phyloP scores from a whole-genome alignment of 2,329 filamentous ascomycete species.

The Cercospora sesami region DNA sequence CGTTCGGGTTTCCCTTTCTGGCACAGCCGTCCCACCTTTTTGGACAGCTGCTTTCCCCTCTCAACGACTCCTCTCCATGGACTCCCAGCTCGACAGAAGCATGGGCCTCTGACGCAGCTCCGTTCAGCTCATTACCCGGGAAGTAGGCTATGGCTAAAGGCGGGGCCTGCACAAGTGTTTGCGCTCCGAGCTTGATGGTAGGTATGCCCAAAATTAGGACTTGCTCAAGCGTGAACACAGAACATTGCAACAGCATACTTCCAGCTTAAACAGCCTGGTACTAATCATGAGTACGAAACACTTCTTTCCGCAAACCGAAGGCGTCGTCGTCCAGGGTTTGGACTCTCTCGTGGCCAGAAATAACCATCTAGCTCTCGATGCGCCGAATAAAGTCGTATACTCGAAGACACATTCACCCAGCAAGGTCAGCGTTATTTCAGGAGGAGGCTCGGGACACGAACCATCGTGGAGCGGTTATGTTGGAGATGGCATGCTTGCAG shows the following conservation, averaged over 20 bases:
- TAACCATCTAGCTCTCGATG: conserved; percentile 47
- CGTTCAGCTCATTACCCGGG: conserved; percentile 8
- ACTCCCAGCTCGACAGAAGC: neutral
- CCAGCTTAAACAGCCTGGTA: neutral
- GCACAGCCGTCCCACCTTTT: conserved; percentile 2
- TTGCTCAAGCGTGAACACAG: neutral
- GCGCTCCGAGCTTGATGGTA: neutral
- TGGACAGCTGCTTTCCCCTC: conserved; percentile 5
- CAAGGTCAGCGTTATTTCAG: conserved; percentile 50
- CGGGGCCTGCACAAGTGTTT: neutral
- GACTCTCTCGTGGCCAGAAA: conserved; percentile 51
- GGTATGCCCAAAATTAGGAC: neutral
- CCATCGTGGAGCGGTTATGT: conserved; percentile 53
- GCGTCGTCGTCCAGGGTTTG: conserved; percentile 53
- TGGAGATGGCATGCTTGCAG: conserved; percentile 51
- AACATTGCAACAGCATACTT: neutral
- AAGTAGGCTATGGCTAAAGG: conserved; percentile 5
- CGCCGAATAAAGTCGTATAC: conserved; percentile 52
- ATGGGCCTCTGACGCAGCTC: conserved; percentile 15
- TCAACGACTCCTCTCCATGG: neutral
- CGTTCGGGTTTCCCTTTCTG: neutral
- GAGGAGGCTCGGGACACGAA: conserved; percentile 52
- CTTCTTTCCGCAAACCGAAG: conserved; percentile 54
- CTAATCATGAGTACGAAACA: conserved; percentile 55
- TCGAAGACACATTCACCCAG: conserved; percentile 46